Evolutionary conservation across 177 flowering plant genomes (phyloP).

Genomic region (Viscum album): DNA sequence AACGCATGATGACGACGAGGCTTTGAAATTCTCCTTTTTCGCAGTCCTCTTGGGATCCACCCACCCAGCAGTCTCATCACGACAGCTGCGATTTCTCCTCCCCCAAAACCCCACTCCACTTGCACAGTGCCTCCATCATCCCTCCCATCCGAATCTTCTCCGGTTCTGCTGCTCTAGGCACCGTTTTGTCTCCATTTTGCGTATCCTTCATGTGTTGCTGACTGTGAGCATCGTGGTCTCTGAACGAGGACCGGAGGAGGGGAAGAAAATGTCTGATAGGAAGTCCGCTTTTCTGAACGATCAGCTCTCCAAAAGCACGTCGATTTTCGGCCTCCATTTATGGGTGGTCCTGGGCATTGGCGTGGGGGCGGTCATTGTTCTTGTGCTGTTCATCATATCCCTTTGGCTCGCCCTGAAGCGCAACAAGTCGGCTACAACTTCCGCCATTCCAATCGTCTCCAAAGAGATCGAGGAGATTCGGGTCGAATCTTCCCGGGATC

Average conservation of each 20-base stretch:
- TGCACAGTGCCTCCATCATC: neutral
- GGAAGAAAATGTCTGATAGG: conserved; percentile 27
- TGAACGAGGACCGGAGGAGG: neutral
- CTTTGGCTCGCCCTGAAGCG: conserved; percentile 50
- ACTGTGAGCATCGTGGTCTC: neutral
- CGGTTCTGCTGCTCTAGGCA: neutral
- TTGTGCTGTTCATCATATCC: conserved; percentile 59
- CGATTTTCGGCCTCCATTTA: conserved; percentile 65
- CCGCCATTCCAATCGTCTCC: conserved; percentile 41
- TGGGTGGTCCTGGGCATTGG: conserved; percentile 76
- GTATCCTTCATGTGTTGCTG: neutral
- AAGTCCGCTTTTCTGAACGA: conserved; percentile 38
- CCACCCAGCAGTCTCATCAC: conserved; percentile 18
- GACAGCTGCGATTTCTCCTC: conserved; percentile 14
- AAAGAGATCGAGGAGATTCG: conserved; percentile 53
- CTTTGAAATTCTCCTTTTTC: too few species aligned
- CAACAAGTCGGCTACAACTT: conserved; percentile 18
- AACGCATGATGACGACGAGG: too few species aligned
- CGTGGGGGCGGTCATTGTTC: conserved; percentile 60
- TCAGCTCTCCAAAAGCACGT: conserved; percentile 59
- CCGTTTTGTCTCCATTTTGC: conserved; percentile 1
- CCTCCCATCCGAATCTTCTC: neutral
- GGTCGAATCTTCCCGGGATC: conserved; percentile 24
- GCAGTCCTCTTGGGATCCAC: too few species aligned
- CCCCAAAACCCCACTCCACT: neutral